These are phyloP conservation scores for Amanita subjunquillea DNA, from an alignment of 768 basidiomycete species.

Conservation along the genomic window DNA sequence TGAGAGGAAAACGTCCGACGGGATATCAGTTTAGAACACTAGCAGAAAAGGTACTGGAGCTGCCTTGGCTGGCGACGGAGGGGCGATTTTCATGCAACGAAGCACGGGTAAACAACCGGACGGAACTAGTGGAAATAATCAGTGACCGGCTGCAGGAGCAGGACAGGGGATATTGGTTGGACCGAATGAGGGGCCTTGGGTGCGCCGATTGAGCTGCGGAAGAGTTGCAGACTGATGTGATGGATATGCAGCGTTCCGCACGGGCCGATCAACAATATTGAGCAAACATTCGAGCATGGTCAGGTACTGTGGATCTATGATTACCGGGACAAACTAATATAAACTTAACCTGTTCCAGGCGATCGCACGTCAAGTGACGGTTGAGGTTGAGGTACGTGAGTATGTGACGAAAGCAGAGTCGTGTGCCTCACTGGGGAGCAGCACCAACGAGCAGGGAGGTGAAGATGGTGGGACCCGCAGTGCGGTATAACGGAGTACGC, in stretches of 20 bases:
- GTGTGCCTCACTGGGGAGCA: slow-evolving; percentile 12
- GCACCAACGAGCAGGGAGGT: slow-evolving; percentile 73
- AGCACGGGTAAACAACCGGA: slow-evolving; percentile 66
- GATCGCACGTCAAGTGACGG: slow-evolving; percentile 59
- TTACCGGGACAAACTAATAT: slow-evolving; percentile 5
- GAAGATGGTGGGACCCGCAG: slow-evolving; percentile 74
- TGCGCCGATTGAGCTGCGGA: slow-evolving; percentile 22
- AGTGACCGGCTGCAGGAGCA: slow-evolving; percentile 45
- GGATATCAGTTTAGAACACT: slow-evolving; percentile 56
- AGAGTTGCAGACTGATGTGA: background rate
- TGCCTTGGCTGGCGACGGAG: slow-evolving; percentile 49
- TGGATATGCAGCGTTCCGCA: slow-evolving; percentile 52
- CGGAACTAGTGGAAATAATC: slow-evolving; percentile 59
- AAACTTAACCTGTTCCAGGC: slow-evolving; percentile 36
- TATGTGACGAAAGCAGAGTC: slow-evolving; percentile 1
- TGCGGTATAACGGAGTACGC: slow-evolving; percentile 70
- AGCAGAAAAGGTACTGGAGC: slow-evolving; percentile 48
- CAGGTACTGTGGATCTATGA: slow-evolving; percentile 25
- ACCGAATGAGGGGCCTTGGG: slow-evolving; percentile 69
- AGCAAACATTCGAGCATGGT: slow-evolving; percentile 84
- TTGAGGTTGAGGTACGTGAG: slow-evolving; percentile 65
- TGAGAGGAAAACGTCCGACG: background rate
- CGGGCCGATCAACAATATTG: slow-evolving; percentile 88
- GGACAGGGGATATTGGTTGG: slow-evolving; percentile 65
- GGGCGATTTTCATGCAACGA: slow-evolving; percentile 64